Evolutionary conservation across 257 asterid species (phyloP), one percentile per base, ranked within the genome.

Genomic region (Apocynum venetum): DNA sequence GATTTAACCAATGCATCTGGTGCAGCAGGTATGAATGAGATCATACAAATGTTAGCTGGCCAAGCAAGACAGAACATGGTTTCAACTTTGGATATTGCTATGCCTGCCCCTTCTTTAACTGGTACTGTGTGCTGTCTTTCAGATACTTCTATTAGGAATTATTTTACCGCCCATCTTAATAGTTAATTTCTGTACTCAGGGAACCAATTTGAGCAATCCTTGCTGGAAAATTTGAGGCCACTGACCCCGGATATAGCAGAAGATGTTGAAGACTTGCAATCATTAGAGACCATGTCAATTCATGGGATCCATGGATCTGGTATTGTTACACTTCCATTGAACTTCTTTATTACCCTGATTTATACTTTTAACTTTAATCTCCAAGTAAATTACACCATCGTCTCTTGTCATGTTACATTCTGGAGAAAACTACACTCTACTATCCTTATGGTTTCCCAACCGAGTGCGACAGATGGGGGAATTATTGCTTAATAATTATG

Each of bases 221-320:
- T 88, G 81, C 85, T 91, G 71, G 83, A 86, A 80, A 87, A 67
- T 64, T 83, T 94, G 90, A 91, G 78, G 81, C 80, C 96, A 11
- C 83, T 95, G 84, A 91, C 91, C 40, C 94, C 92, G 61, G 98
- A 93, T 64, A 78, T 80, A 84, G 87, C 87, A 35, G 90, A 87
- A 49, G 86, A 88, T 81, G 85, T 81, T 76, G 94, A 88, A 84
- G 98, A 95, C 82, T 63, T 81, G 80, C 93, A 85, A 68, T 93
- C 98, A 25, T 83, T 90, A 82, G 98, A 95, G 87, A 84, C 86
- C 41, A 83, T 90, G 89, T 79, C 83, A 69, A 51, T 90, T 74
- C 96, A 91, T 81, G 98, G 98, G 87, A 92, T 85, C 81, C 87
- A 88, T 74, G 84, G 89, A 77, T 81, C 96, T 80, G 98, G 98